Evolutionary conservation across 2,329 filamentous ascomycete species (phyloP).

Genomic region (Botrytis paeoniae): DNA sequence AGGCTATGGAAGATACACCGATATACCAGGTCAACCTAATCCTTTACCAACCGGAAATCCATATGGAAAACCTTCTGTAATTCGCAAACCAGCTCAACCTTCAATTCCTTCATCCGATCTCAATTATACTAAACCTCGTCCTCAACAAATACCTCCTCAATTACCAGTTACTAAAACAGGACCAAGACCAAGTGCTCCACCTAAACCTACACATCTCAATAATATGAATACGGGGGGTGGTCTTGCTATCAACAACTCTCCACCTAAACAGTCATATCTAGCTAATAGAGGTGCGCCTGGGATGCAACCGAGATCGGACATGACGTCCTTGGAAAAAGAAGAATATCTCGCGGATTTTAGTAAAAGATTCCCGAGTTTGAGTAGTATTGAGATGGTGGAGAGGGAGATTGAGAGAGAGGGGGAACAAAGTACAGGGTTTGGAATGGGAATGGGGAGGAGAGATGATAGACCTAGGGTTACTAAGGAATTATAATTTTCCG

Average conservation of each 20-base stretch:
- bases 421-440: slow-evolving; percentile 13
- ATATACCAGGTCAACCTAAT: slow-evolving; percentile 34
- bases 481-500: slow-evolving; percentile 6
- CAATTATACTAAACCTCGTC: slow-evolving; percentile 32
- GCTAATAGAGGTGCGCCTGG: slow-evolving; percentile 38
- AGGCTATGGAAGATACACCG: slow-evolving; percentile 86
- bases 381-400: slow-evolving; percentile 66
- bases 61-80: slow-evolving; percentile 33
- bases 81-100: slow-evolving; percentile 45
- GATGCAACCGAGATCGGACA: slow-evolving; percentile 49
- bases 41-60: slow-evolving; percentile 29
- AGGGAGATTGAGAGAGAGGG: slow-evolving; percentile 29
- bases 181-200: slow-evolving; percentile 53
- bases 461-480: slow-evolving; percentile 10
- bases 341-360: slow-evolving; percentile 72
- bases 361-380: slow-evolving; percentile 81
- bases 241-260: slow-evolving; percentile 43
- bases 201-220: slow-evolving; percentile 61
- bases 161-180: slow-evolving; percentile 36
- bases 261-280: slow-evolving; percentile 40
- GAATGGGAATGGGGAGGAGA: slow-evolving; percentile 16
- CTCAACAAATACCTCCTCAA: slow-evolving; percentile 26
- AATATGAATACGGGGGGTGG: slow-evolving; percentile 46
- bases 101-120: slow-evolving; percentile 30
- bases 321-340: slow-evolving; percentile 56